Conservation (phyloP, 2,329 filamentous ascomycete species). For the Aspergillus clavatus region DNA sequence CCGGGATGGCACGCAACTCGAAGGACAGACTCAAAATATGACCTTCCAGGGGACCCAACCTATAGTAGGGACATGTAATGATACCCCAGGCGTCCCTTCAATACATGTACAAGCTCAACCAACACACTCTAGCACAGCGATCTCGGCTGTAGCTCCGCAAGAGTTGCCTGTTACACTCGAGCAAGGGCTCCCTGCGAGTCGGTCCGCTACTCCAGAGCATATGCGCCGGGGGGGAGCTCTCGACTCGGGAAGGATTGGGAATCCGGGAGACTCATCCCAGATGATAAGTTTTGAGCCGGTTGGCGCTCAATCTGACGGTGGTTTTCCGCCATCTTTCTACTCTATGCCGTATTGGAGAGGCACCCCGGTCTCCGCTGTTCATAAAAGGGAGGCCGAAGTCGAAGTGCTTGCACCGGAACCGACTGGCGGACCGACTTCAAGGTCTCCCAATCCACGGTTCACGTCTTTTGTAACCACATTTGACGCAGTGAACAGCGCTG, state of each 20-base stretch:
- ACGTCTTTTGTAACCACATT: neutral
- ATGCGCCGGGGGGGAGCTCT: conserved; percentile 14
- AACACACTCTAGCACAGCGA: neutral
- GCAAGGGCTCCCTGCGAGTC: conserved; percentile 23
- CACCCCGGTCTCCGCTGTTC: neutral
- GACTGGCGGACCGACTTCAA: neutral
- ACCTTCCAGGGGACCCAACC: neutral
- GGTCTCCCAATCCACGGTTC: no score
- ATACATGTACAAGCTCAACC: neutral
- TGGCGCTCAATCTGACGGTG: neutral
- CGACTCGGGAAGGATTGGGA: conserved; percentile 1
- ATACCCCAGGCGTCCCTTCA: neutral
- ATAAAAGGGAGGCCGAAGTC: neutral
- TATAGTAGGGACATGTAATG: neutral
- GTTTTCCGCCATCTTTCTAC: neutral
- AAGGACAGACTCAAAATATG: neutral
- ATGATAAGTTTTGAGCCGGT: neutral
- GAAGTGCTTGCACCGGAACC: neutral
- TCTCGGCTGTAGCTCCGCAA: conserved; percentile 5
- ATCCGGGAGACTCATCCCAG: conserved; percentile 1
- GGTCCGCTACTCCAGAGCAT: conserved; percentile 24
- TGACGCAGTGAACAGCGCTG: no score
- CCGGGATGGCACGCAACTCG: conserved; percentile 3
- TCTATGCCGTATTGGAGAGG: neutral
- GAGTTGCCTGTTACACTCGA: conserved; percentile 25